These are phyloP conservation scores for Exidia glandulosa DNA, from an alignment of 768 basidiomycete genomes.

Conservation along the genomic window DNA sequence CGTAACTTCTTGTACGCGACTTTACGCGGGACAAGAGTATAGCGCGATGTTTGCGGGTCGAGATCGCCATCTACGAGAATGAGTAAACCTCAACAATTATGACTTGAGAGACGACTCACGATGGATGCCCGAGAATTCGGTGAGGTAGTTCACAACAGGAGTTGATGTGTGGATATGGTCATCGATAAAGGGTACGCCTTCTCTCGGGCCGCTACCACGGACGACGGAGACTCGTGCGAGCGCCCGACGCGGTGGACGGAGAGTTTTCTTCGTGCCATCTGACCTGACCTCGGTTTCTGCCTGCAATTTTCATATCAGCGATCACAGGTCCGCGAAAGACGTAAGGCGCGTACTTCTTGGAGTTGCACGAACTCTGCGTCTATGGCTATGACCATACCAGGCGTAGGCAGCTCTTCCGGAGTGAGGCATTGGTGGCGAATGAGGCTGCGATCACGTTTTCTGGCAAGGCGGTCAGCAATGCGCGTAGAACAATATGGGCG, in stretches of 20 bases:
- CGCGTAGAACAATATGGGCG: neutral
- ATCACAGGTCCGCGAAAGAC: neutral
- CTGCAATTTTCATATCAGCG: conserved; percentile 26
- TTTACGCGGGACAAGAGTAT: conserved; percentile 90
- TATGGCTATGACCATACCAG: conserved; percentile 85
- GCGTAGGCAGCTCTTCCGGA: conserved; percentile 66
- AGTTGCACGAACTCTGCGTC: conserved; percentile 97
- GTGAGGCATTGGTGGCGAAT: conserved; percentile 72
- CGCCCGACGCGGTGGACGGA: conserved; percentile 84
- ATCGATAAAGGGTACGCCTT: conserved; percentile 89
- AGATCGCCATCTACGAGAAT: conserved; percentile 52
- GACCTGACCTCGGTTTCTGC: conserved; percentile 94
- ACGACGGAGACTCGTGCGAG: conserved; percentile 91
- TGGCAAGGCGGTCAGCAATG: conserved; percentile 17
- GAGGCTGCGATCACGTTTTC: conserved; percentile 60
- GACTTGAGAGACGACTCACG: conserved; percentile 37
- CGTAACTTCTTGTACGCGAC: conserved; percentile 98
- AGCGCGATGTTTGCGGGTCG: conserved; percentile 68
- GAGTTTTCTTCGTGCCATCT: conserved; percentile 85
- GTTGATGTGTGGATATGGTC: conserved; percentile 98
- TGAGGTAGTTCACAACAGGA: conserved; percentile 89
- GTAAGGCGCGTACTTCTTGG: conserved; percentile 54
- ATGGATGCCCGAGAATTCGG: conserved; percentile 92
- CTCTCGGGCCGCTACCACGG: conserved; percentile 69
- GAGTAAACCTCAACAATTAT: conserved; percentile 1